Evolutionary conservation across 169 alveolate genomes (phyloP).

Genomic region (Perkinsus chesapeaki): DNA sequence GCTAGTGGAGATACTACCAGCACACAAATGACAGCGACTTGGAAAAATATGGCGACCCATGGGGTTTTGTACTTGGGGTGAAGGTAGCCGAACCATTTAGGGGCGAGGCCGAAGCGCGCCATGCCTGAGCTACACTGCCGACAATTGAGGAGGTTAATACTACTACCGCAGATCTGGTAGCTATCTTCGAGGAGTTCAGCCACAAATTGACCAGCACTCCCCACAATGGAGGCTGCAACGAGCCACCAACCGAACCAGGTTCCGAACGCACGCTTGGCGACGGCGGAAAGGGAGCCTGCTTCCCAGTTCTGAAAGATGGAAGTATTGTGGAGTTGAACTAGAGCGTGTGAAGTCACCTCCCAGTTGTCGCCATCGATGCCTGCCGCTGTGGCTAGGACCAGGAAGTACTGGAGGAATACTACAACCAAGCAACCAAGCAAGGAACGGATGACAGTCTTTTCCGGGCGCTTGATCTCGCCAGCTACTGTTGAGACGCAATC

Average conservation of each 20-base stretch:
- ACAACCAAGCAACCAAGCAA: neutral
- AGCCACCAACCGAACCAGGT: neutral
- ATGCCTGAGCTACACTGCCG: neutral
- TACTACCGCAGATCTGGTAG: conserved; percentile 3
- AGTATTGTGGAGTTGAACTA: neutral
- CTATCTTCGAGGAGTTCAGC: conserved; percentile 13
- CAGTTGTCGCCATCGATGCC: neutral
- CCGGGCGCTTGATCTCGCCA: conserved; percentile 7
- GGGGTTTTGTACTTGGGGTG: neutral
- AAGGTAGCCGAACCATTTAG: neutral
- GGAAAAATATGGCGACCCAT: neutral
- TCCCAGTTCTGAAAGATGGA: neutral
- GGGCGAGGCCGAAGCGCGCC: neutral
- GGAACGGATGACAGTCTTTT: neutral
- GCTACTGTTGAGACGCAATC: neutral
- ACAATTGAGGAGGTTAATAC: neutral
- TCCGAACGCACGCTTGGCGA: neutral
- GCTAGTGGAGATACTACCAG: neutral
- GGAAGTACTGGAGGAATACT: neutral
- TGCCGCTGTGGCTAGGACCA: conserved; percentile 3
- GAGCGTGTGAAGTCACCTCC: neutral
- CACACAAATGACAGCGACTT: neutral
- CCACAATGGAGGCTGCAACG: neutral
- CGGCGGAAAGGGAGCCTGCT: neutral
- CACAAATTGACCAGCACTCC: conserved; percentile 3